Base-by-base conservation (phyloP, 768 basidiomycete genomes). In the Amanita pallidorosea region DNA sequence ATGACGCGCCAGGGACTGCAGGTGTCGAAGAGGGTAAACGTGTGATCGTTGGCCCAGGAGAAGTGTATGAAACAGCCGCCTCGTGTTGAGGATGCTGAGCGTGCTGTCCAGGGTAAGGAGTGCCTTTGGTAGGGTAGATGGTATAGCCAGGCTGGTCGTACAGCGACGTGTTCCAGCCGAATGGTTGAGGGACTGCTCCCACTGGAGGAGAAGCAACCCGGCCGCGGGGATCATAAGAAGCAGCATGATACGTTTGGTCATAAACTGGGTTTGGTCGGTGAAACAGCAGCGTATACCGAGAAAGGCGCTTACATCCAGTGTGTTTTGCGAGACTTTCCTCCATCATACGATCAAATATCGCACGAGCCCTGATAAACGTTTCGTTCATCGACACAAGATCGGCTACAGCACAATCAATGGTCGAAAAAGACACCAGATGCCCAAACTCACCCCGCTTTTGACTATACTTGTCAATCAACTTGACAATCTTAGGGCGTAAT, bases 331-430 rank as follows among this genome's bases (percentile, higher is more conserved):
- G 68, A 58, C 85, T 88, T 54, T 92, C 90, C 61, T 92, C 89
- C 81, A 94, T 90, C 85, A 96, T 88, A 29, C 83, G 71, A 61
- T 96, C 93, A 59, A 94, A 98, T 49, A 94, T 89, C 13, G 82
- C 80, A 43, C 89, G 76, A 4, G 93, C 94, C 38, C 85, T 81
- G 25, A 93, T 77, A 59, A 98, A 96, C 15, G 83, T 91, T 66
- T 94, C 90, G 63, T 93, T 93, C 88, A 97, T 94, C 2, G 85
- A 82, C 5, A 93, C 85, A 29, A 97, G 73, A 65, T 98, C 95
- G 51, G 93, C 94, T 95, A 57, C 49, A 12, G 1, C n/a, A 27
- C 66, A 48, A 49, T 79, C 74, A 31, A 31, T 45, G 55, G 8
- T 13, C 25, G 37, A 31, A 33, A 20, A 0, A 17, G 15, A 18